Evolutionary conservation across 306 rosid genomes (phyloP).

Genomic region (Cucumis sativus): DNA sequence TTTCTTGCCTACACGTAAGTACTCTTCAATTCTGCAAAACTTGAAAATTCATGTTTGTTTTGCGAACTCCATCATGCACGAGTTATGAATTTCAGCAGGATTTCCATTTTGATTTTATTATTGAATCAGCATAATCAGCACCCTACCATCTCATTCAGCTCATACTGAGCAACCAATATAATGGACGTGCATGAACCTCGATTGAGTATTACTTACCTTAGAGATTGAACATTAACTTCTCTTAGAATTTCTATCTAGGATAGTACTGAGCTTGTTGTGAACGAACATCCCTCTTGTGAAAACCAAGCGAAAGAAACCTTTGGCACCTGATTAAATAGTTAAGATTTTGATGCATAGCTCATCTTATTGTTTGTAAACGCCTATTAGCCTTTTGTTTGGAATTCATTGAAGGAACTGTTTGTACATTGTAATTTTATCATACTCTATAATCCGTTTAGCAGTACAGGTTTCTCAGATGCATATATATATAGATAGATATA

Average conservation of each 20-base stretch:
- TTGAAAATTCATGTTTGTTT: not conserved
- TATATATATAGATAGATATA: not conserved
- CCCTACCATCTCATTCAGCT: not conserved
- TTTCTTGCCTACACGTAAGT: slow-evolving; percentile 95
- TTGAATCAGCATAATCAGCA: not conserved
- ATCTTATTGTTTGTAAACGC: not conserved
- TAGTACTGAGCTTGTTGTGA: not conserved
- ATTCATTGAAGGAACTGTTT: not conserved
- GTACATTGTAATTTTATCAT: not conserved
- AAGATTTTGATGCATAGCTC: not conserved
- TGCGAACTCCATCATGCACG: not conserved
- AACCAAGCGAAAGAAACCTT: not conserved
- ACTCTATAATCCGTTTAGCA: not conserved
- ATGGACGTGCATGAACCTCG: not conserved
- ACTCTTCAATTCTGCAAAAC: not conserved
- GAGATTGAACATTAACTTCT: not conserved
- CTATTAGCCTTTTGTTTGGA: not conserved
- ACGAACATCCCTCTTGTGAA: not conserved
- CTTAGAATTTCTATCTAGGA: not conserved
- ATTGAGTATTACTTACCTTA: not conserved
- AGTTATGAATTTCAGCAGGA: not conserved
- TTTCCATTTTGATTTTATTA: not conserved
- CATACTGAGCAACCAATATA: not conserved
- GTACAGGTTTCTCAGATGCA: not conserved
- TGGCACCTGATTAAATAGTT: not conserved